Evolutionary conservation across 768 basidiomycete species (phyloP).

Genomic region (Tylopilus balloui): DNA sequence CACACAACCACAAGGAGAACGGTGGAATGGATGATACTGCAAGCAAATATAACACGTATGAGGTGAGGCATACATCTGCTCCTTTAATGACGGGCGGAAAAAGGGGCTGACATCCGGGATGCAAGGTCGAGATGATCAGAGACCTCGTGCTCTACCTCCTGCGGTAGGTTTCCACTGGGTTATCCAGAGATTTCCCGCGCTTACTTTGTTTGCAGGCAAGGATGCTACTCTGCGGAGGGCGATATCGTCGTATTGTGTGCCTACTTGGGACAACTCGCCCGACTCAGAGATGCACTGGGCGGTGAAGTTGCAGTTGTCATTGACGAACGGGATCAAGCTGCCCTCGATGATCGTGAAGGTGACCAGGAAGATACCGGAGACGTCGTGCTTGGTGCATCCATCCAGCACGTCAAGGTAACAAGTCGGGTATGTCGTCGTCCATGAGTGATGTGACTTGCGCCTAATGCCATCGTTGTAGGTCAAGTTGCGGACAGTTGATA

Average conservation of each 20-base stretch:
- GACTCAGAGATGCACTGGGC: slow-evolving; percentile 39
- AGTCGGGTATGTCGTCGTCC: slow-evolving; percentile 39
- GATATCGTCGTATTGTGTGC: slow-evolving; percentile 54
- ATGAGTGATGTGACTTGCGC: not conserved
- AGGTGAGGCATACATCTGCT: slow-evolving; percentile 50
- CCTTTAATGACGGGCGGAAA: not conserved
- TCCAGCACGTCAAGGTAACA: slow-evolving; percentile 50
- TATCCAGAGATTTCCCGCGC: not conserved
- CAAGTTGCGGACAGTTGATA: slow-evolving; percentile 69
- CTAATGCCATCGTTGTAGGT: slow-evolving; percentile 40
- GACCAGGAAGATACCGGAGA: slow-evolving; percentile 33
- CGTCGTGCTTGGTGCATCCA: slow-evolving; percentile 9
- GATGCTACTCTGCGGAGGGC: slow-evolving; percentile 41
- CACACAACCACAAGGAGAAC: slow-evolving; percentile 58
- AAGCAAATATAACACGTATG: slow-evolving; percentile 63
- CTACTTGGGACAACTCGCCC: slow-evolving; percentile 47
- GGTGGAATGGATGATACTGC: slow-evolving; percentile 55
- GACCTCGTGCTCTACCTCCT: slow-evolving; percentile 53
- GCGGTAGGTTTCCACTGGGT: slow-evolving; percentile 19
- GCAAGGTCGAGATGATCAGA: slow-evolving; percentile 42
- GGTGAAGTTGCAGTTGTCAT: slow-evolving; percentile 56
- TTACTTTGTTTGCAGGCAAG: slow-evolving; percentile 35
- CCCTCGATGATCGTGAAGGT: slow-evolving; percentile 50
- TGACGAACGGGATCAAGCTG: slow-evolving; percentile 63
- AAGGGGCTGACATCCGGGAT: slow-evolving; percentile 3